Percentiles rank a stretch among this genome's conserved stretches.
Evolutionary conservation across 2,329 filamentous ascomycete genomes (phyloP).

Genomic region (Colletotrichum spinosum): DNA sequence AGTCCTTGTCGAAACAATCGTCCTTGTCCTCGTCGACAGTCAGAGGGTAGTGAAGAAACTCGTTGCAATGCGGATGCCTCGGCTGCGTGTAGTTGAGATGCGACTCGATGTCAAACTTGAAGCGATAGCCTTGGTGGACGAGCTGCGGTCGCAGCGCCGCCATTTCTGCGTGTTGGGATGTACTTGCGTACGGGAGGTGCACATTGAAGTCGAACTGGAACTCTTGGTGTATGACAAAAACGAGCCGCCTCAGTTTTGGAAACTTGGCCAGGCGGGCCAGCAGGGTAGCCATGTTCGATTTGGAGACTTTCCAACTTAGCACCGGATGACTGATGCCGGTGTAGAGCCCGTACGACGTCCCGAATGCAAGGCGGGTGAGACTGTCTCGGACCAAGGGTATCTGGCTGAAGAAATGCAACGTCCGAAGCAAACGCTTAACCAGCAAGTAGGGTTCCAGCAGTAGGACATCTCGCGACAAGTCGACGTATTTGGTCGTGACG

Average conservation of each 20-base stretch:
- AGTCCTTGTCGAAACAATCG: conserved; percentile 39
- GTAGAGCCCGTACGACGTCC: conserved; percentile 59
- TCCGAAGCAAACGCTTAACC: conserved; percentile 58
- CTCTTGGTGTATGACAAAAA: conserved; percentile 61
- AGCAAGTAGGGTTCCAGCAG: conserved; percentile 61
- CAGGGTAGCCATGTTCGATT: conserved; percentile 57
- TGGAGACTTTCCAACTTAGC: conserved; percentile 56
- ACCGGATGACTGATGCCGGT: conserved; percentile 59
- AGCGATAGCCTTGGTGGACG: conserved; percentile 59
- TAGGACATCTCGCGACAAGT: conserved; percentile 58
- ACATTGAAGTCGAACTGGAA: conserved; percentile 58
- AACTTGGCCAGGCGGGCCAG: conserved; percentile 56
- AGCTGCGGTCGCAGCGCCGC: conserved; percentile 48
- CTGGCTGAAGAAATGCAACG: conserved; percentile 58
- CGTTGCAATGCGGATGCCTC: conserved; percentile 55
- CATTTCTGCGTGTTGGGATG: conserved; percentile 22
- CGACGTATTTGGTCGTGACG: conserved; percentile 59
- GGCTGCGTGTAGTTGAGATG: conserved; percentile 57
- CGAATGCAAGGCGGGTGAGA: conserved; percentile 55
- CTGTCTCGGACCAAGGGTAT: conserved; percentile 56
- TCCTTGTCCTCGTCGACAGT: conserved; percentile 45
- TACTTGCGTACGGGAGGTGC: conserved; percentile 41
- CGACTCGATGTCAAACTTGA: conserved; percentile 59
- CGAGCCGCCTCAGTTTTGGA: conserved; percentile 51
- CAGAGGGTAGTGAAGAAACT: conserved; percentile 52